These are phyloP conservation scores for Trichoderma gamsii DNA, from an alignment of 495 filamentous ascomycete species.

Conservation along the genomic window DNA sequence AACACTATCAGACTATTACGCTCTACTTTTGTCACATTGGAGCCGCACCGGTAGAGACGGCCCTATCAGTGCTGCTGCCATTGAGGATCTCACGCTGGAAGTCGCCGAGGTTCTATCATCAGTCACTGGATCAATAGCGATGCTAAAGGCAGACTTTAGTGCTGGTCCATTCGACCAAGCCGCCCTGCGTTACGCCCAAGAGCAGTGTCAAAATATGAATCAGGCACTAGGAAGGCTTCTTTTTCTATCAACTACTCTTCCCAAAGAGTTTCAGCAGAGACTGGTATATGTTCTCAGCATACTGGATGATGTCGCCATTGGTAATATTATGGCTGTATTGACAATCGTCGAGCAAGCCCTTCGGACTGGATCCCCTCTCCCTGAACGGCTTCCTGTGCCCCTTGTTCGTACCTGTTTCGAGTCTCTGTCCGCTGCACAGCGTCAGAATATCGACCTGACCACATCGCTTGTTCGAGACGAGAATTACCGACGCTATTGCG, in stretches of 20 bases:
- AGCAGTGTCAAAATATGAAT: conserved; percentile 14
- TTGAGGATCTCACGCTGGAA: neutral
- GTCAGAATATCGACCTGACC: neutral
- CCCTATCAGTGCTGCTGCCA: neutral
- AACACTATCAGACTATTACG: conserved; percentile 40
- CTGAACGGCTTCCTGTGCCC: conserved; percentile 11
- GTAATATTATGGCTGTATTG: neutral
- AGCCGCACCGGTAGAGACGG: conserved; percentile 4
- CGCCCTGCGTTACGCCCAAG: neutral
- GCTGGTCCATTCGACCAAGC: conserved; percentile 4
- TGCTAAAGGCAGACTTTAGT: neutral
- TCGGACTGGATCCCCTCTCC: conserved; percentile 10
- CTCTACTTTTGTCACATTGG: conserved; percentile 40
- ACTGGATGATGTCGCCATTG: neutral
- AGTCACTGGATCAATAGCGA: neutral
- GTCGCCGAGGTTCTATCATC: conserved; percentile 6
- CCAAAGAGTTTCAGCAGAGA: neutral
- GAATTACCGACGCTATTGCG: conserved; percentile 14
- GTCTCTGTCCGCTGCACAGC: neutral
- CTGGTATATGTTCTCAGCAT: neutral
- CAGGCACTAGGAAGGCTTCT: conserved; percentile 10
- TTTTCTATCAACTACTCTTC: neutral
- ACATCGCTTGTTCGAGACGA: conserved; percentile 1
- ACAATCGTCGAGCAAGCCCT: conserved; percentile 11
- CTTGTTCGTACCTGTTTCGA: conserved; percentile 5